phyloP scores from a whole-genome alignment of 2,329 filamentous ascomycete genomes.

The Cladosporium sp. region DNA sequence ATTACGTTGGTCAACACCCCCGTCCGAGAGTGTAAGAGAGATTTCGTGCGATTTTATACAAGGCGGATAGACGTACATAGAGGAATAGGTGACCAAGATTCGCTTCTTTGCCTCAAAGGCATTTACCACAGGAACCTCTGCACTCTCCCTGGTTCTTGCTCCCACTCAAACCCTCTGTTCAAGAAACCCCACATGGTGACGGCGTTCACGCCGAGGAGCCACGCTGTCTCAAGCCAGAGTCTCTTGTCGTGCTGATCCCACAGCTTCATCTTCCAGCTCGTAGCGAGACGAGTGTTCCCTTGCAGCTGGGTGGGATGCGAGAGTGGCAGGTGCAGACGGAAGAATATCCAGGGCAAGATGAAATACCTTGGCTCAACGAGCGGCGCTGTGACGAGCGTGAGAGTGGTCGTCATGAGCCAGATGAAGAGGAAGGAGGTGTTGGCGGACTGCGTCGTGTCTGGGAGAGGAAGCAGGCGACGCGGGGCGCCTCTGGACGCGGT shows the following conservation, averaged over 20 bases:
- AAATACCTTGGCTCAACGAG: slow-evolving; percentile 95
- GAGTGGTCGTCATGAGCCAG: slow-evolving; percentile 62
- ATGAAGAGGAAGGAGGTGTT: slow-evolving; percentile 50
- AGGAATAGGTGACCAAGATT: no score
- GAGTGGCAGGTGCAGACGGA: slow-evolving; percentile 69
- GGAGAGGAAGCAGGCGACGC: slow-evolving; percentile 16
- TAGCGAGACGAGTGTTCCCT: not conserved
- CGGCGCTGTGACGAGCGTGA: slow-evolving; percentile 81
- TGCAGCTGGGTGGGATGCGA: not conserved
- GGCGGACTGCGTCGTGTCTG: slow-evolving; percentile 21
- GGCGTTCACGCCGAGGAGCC: slow-evolving; percentile 61
- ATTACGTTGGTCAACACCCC: no score
- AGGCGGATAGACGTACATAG: no score
- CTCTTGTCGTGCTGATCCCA: slow-evolving; percentile 33
- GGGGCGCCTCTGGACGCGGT: slow-evolving; percentile 13
- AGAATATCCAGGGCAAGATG: slow-evolving; percentile 90
- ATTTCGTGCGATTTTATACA: no score
- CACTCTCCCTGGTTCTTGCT: slow-evolving; percentile 49
- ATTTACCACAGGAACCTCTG: slow-evolving; percentile 78
- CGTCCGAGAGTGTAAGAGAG: no score
- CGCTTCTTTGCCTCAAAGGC: no score
- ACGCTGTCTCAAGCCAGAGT: slow-evolving; percentile 58
- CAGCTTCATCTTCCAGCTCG: not conserved
- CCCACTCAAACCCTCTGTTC: slow-evolving; percentile 61
- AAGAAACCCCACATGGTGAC: slow-evolving; percentile 68